Evolutionary conservation across 495 filamentous ascomycete genomes (phyloP), one percentile per base, ranked within the genome.

Genomic region (Penicillium salamii): DNA sequence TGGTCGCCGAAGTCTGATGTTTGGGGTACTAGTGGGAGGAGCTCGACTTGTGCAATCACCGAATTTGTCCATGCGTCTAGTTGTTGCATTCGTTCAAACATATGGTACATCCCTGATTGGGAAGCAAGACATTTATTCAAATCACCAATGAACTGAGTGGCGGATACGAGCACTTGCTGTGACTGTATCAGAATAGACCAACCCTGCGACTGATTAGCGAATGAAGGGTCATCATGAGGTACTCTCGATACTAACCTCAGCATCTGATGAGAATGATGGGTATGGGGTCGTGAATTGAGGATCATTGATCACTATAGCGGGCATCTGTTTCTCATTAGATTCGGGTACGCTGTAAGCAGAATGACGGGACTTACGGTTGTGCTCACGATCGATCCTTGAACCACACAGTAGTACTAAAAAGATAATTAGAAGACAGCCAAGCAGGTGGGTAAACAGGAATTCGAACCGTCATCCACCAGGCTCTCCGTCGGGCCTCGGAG

Each of bases 391-490:
- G 78, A 78, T 3, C 77, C 75, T 63, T 84, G 81, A 31, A 79
- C 72, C 34, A 80, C 78, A 59, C 71, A 79, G 29, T 81, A 78
- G 53, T 82, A 83, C 77, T 80, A 57, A 12, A 17, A 13, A 5
- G 49, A 1, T n/a, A 19, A 45, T 66, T 23, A 63, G 57, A 31
- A 15, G 4, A 42, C 18, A 24, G 48, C 33, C 15, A 14, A 34
- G 1, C 9, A 35, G 19, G 12, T 8, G 6, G 39, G 19, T 8
- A 4, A 2, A 13, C 28, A n/a, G 31, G 24, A 13, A 2, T 17
- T 20, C 61, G 29, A 67, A 78, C 77, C 44, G 79, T 83, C 80
- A 83, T 82, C 81, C 81, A 84, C 81, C 81, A 84, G 37, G 75
- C 71, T 54, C 80, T 71, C 26, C 77, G 66, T 55, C 74, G 73